Base-by-base conservation (phyloP, 176 grass and related monocot genomes). In the Ensete ventricosum region DNA sequence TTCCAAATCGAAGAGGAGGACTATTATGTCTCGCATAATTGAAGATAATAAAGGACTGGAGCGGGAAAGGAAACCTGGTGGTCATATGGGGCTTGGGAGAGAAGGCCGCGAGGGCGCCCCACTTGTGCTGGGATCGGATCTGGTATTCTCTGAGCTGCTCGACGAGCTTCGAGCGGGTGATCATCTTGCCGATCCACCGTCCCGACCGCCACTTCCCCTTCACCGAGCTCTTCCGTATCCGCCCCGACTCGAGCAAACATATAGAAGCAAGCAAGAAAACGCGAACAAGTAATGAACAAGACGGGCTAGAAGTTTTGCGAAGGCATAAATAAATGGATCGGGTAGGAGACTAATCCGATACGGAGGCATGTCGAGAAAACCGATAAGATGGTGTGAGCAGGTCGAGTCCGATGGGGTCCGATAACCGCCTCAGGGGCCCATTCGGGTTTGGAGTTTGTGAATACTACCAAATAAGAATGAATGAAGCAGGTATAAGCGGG, bases 61-160 rank as follows among this genome's bases (percentile, higher is more conserved):
- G 3, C 16, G 17, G 65, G 34, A 52, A 80, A 21, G 73, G 27
- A 78, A 70, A 93, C 94, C 94, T 88, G 67, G 90, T 88, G 24
- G 85, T 79, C 82, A 97, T 85, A 79, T 93, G 85, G 12, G 88
- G 88, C 60, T 83, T 90, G 67, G 94, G 93, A 52, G 93, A 96
- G 80, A 93, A 91, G 59, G 81, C 78, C 43, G 74, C 53, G 77
- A 97, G 88, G 54, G 76, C 58, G 50, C 49, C 72, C 88, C 84
- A 85, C 84, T 80, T 83, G 75, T 72, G 88, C 88, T 80, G 90
- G 76, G 93, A 96, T 83, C 89, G 85, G 93, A 96, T 92, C 88
- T 91, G 94, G 80, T 92, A 85, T 67, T 93, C 94, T 76, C 88
- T 80, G 62, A 93, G 82, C 76, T 92, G 90, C 69, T 97, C 94